phyloP scores from a whole-genome alignment of 768 basidiomycete genomes.

The Lactifluus pinguis region DNA sequence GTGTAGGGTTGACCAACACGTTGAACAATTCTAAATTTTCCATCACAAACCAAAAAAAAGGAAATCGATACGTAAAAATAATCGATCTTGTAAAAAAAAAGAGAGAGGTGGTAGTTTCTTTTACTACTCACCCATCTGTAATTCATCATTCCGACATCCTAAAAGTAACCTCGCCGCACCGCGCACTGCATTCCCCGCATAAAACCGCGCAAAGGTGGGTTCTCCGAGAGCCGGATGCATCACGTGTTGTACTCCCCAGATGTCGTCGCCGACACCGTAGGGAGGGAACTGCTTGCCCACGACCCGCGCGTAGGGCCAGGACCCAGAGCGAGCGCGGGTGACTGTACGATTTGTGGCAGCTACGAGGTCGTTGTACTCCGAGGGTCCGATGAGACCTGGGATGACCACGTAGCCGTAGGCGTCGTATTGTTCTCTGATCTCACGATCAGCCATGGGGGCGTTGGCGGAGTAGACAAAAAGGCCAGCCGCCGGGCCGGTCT shows the following conservation, averaged over 20 bases:
- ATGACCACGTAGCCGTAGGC: slow-evolving; percentile 59
- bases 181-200: slow-evolving; percentile 45
- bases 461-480: no score
- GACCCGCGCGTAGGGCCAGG: slow-evolving; percentile 57
- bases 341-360: slow-evolving; percentile 45
- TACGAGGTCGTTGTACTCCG: slow-evolving; percentile 33
- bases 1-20: slow-evolving; percentile 57
- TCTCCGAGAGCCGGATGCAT: slow-evolving; percentile 69
- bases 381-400: slow-evolving; percentile 40
- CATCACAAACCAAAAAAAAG: neutral
- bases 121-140: slow-evolving; percentile 59
- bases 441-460: neutral
- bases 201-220: slow-evolving; percentile 55
- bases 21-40: slow-evolving; percentile 56
- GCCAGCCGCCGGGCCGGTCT: neutral
- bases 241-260: slow-evolving; percentile 75
- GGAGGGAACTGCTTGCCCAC: slow-evolving; percentile 75
- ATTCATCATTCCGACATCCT: slow-evolving; percentile 44
- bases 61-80: neutral
- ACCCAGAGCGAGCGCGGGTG: slow-evolving; percentile 44
- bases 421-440: slow-evolving; percentile 43
- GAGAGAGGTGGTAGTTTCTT: no score
- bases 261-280: slow-evolving; percentile 51
- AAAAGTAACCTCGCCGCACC: slow-evolving; percentile 39
- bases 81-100: neutral